These are phyloP conservation scores for Cadophora luteo-olivacea DNA, from an alignment of 2,329 filamentous ascomycete genomes.

Conservation along the genomic window DNA sequence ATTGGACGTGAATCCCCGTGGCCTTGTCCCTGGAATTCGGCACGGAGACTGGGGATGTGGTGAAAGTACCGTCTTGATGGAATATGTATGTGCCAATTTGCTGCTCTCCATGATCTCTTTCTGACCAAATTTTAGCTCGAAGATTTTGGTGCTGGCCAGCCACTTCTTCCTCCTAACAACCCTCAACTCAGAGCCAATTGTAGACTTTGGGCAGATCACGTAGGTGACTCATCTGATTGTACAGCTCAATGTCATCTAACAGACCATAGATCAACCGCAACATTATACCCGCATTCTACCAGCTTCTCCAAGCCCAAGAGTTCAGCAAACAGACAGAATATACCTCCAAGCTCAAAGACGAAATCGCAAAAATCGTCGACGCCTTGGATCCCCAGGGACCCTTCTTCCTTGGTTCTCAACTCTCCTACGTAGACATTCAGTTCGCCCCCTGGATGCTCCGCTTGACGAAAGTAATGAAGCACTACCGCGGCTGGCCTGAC, in stretches of 20 bases:
- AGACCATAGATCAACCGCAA: conserved; percentile 71
- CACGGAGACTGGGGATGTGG: conserved; percentile 84
- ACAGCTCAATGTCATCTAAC: conserved; percentile 20
- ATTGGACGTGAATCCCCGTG: conserved; percentile 77
- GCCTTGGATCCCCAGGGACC: conserved; percentile 44
- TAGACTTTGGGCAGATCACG: conserved; percentile 82
- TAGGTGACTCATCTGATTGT: conserved; percentile 49
- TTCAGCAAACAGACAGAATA: conserved; percentile 61
- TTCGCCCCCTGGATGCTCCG: conserved; percentile 51
- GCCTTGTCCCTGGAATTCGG: conserved; percentile 76
- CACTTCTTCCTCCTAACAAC: conserved; percentile 68
- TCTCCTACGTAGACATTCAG: conserved; percentile 49
- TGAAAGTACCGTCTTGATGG: conserved; percentile 81
- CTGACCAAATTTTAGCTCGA: conserved; percentile 62
- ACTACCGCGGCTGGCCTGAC: conserved; percentile 48
- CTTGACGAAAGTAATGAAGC: conserved; percentile 46
- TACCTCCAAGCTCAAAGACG: conserved; percentile 66
- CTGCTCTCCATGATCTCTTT: background rate
- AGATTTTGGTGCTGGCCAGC: conserved; percentile 66
- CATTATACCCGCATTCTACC: conserved; percentile 79
- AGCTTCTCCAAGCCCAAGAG: conserved; percentile 71
- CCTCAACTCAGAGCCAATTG: conserved; percentile 75
- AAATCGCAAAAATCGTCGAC: conserved; percentile 59
- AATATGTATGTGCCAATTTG: conserved; percentile 67
- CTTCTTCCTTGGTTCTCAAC: conserved; percentile 45